Percentiles rank a stretch among this genome's conserved stretches.
Evolutionary conservation across 2,329 filamentous ascomycete genomes (phyloP).

Genomic region (Alternaria arborescens): DNA sequence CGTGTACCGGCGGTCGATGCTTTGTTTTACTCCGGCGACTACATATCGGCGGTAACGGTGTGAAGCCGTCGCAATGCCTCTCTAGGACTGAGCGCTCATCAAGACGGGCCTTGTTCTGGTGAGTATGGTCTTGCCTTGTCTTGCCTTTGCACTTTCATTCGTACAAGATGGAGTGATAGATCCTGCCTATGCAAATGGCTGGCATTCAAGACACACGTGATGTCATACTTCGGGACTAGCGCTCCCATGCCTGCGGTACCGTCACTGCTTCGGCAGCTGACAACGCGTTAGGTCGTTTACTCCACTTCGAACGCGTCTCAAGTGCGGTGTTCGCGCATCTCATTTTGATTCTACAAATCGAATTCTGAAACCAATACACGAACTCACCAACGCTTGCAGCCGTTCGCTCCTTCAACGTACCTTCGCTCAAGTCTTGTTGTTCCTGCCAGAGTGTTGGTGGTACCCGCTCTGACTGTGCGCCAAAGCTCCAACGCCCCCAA

Average conservation of each 20-base stretch:
- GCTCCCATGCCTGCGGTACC: background rate
- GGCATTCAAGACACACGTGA: background rate
- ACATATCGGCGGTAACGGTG: background rate
- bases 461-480: background rate
- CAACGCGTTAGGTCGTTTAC: conserved; percentile 5
- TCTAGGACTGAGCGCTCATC: background rate
- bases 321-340: background rate
- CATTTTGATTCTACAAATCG: background rate
- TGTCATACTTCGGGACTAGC: background rate
- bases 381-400: background rate
- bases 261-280: conserved; percentile 1
- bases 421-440: background rate
- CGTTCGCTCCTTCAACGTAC: background rate
- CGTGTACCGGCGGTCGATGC: background rate
- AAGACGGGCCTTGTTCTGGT: background rate
- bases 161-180: background rate
- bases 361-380: background rate
- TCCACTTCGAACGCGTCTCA: conserved; percentile 14
- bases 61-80: background rate
- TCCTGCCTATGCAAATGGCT: background rate
- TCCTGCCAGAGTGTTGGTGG: background rate
- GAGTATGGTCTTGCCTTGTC: background rate
- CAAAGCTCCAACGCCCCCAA: background rate
- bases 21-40: background rate
- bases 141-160: background rate